Base-by-base conservation (phyloP, 257 asterid genomes). In the Phtheirospermum japonicum region DNA sequence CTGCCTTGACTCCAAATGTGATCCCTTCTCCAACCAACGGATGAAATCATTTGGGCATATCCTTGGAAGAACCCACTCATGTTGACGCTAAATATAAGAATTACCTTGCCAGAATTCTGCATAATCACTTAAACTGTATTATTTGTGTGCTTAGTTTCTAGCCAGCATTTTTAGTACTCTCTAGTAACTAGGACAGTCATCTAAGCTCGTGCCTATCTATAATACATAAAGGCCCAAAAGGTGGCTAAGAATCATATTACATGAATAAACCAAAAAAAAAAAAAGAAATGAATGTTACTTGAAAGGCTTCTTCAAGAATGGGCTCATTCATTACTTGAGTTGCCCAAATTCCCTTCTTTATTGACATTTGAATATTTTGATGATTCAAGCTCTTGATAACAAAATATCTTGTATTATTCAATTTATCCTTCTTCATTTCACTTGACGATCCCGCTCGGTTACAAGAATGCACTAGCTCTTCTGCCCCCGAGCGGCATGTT, bases 51-150 rank as follows among this genome's bases (percentile, higher is more conserved):
- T 79, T 91, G 80, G 56, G 97, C 98, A 70, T 91, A 91, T n/a
- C 98, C 98, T 91, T 91, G 98, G 83, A 91, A 91, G 87, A 78
- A 88, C 36, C 95, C 95, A 80, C 98, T 91, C 94, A 77, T 78
- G 85, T 91, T 91, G 84, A 91, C 98, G 78, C 98, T 91, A 77
- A 88, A 91, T 74, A 91, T 86, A 68, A 91, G 84, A 82, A 91
- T 88, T 61, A 91, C 98, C 82, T 86, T 91, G 76, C 90, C 80
- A 71, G 95, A 84, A 72, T 77, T 91, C 98, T 91, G 95, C 91
- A 87, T 67, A 67, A 75, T 74, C 79, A 77, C 86, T 80, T 77
- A 65, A 63, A 64, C 11, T 66, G 66, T 34, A 72, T 80, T 73
- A 80, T 72, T 57, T 66, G 56, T 23, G 7, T 59, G 63, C 64